Evolutionary conservation across 73 alveolate genomes (phyloP).

Genomic region (Durusdinium trenchii): DNA sequence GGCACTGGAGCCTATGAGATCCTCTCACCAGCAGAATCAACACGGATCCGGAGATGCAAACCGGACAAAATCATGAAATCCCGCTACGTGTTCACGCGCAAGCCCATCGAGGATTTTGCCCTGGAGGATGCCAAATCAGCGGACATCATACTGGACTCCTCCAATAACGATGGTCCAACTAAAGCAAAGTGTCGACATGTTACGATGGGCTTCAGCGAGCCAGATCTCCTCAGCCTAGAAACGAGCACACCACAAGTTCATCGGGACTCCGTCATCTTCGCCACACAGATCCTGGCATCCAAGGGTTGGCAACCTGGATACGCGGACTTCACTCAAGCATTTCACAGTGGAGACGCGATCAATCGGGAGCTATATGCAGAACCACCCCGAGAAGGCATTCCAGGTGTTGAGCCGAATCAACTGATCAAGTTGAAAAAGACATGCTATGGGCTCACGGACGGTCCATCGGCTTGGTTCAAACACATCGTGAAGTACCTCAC

Average conservation of each 20-base stretch:
- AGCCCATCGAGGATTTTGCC: not conserved
- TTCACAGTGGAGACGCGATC: too few species aligned
- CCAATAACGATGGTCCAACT: not conserved
- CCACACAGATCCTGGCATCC: not conserved
- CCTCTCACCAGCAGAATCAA: not conserved
- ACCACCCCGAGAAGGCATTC: too few species aligned
- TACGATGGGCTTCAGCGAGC: slow-evolving; percentile 14
- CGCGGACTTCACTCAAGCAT: too few species aligned
- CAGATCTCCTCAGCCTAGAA: not conserved
- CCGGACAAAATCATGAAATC: not conserved
- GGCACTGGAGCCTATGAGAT: not conserved
- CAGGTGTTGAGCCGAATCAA: too few species aligned
- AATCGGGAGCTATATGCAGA: too few species aligned
- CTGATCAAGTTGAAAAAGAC: not conserved
- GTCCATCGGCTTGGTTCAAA: not conserved
- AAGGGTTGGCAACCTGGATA: too few species aligned
- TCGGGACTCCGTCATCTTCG: not conserved
- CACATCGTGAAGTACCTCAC: not conserved
- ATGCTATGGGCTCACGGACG: slow-evolving; percentile 9
- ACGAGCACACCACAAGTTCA: not conserved
- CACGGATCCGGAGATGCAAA: not conserved
- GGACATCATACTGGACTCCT: not conserved
- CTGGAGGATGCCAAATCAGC: not conserved
- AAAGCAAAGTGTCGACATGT: not conserved
- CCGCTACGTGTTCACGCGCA: not conserved